These are phyloP conservation scores for Poa annua DNA, from an alignment of 176 grass and related monocot species.

Conservation along the genomic window DNA sequence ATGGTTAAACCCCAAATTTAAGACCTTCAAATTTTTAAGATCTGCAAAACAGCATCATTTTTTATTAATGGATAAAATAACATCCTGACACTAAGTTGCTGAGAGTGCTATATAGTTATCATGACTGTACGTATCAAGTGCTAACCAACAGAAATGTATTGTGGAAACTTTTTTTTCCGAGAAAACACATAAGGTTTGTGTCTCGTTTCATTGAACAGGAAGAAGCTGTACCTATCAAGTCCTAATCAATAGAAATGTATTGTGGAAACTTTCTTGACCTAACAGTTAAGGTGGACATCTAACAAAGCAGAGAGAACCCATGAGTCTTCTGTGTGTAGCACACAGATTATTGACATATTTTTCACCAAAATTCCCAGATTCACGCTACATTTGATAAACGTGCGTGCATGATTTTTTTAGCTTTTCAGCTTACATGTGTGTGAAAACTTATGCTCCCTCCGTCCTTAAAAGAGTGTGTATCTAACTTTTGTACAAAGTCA, in stretches of 20 bases:
- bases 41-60: constrained; percentile 43
- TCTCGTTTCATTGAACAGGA: too few relatives aligned
- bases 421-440: background rate
- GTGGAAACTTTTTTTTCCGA: background rate
- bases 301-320: background rate
- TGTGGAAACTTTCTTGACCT: background rate
- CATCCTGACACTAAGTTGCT: constrained; percentile 3
- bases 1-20: constrained; percentile 82
- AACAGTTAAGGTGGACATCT: constrained; percentile 17
- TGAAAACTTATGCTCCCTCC: too few relatives aligned
- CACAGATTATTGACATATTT: background rate
- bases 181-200: too few relatives aligned
- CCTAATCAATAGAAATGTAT: background rate
- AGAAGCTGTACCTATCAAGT: background rate
- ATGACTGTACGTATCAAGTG: background rate
- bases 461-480: too few relatives aligned
- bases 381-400: background rate
- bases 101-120: constrained; percentile 12
- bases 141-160: background rate
- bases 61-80: constrained; percentile 22
- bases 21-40: constrained; percentile 63
- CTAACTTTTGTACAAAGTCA: too few relatives aligned
- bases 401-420: background rate
- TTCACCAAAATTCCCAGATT: background rate
- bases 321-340: background rate